Evolutionary conservation across 2,329 filamentous ascomycete species (phyloP), one percentile per base, ranked within the genome.

Genomic region (Leptoxyphium fumago): DNA sequence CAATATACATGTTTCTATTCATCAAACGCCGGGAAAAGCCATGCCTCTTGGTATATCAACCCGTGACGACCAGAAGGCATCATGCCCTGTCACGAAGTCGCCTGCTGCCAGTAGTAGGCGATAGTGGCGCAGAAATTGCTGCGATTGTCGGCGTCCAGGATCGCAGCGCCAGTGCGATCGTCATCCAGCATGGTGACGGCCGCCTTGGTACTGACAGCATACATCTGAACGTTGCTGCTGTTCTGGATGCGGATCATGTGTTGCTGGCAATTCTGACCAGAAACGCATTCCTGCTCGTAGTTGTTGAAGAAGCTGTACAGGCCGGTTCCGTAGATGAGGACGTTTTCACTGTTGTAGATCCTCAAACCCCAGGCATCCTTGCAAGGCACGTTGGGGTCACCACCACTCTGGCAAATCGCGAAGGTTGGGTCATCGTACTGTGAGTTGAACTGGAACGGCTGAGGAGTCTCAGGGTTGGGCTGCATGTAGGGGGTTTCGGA

Each of bases 401-500:
- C 45, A 34, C 45, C 48, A 14, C 53, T 51, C 13, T 52, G 49
- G 51, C 61, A 63, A 45, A 57, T 52, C 40, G 51, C 54, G 55
- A 70, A 70, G 45, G 61, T 61, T 2, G 64, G 64, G 50, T 71
- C 68, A 48, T 63, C 60, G 55, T 61, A 67, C 45, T 59, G 54
- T 46, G 55, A 46, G 54, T 70, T 65, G 51, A 58, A 57, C 42
- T 56, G 62, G 61, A 82, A 83, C 1, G 77, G 80, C 7, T 64
- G 63, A 0, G 70, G 67, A 0, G 79, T 75, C 39, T 63, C 64
- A 0, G 80, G 80, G 55, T 73, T 75, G 18, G 78, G 75, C 59
- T 84, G 80, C 61, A 75, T 83, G 62, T 85, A 85, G 1, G 80
- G 74, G 4, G 87, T 94, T 67, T 95, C 89, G 2, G 84, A 84